Base-by-base conservation (phyloP, 2,329 filamentous ascomycete species). In the Graphilbum fragrans region DNA sequence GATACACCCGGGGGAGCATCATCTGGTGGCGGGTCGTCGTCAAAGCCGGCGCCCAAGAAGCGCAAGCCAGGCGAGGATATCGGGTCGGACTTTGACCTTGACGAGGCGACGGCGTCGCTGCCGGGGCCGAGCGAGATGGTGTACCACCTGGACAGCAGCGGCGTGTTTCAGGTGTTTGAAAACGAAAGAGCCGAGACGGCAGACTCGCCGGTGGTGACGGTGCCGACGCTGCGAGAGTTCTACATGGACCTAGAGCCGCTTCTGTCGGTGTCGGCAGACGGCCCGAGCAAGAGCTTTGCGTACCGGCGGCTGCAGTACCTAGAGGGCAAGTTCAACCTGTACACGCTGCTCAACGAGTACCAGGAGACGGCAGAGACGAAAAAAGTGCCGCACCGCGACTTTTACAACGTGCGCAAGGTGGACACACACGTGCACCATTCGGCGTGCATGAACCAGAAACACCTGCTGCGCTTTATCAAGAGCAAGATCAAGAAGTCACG, bases 381-480 rank as follows among this genome's bases (percentile, higher is more conserved):
- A 61, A 90, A 85, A 53, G 92, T 96, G 41, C 92, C 92, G 3
- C 92, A 98, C 61, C 80, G 92, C 66, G 92, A 98, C 62, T 98
- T 98, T 57, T 98, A 98, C 68, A 98, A 98, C 56, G 92, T 98
- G 38, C 77, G 92, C 57, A 98, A 98, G 61, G 92, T 98, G 39
- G 92, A 98, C 57, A 98, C 92, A 9, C 92, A 98, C 70, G 92
- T 98, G 52, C 92, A 98, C 58, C 92, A 98, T 61, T 98, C 92
- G 16, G 92, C 92, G 20, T 98, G 92, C 59, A 98, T 98, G 92
- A 98, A 98, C 57, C 92, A 98, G 62, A 98, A 98, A 64, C 92
- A 98, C 71, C 66, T 98, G 43, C 68, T 98, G 46, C 86, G 92
- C 41, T 98, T 98, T 63, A 98, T 98, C 68, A 98, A 98, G 64